These are phyloP conservation scores for Sodiomyces alkalinus DNA, from an alignment of 2,329 filamentous ascomycete species.

Conservation along the genomic window DNA sequence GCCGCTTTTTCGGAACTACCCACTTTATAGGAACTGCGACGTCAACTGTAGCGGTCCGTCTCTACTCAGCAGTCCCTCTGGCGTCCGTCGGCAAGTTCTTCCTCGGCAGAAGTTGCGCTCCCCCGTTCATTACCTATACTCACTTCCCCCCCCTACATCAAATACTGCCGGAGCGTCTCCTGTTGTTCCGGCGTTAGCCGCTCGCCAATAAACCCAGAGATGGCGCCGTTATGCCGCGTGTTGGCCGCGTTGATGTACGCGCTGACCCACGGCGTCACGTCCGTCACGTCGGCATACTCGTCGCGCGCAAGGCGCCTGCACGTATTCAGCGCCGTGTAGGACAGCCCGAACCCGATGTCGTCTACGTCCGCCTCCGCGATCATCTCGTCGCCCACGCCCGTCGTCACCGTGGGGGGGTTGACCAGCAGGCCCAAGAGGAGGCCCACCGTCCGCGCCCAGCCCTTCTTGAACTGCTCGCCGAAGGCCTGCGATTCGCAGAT, in stretches of 20 bases:
- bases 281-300: conserved; percentile 71
- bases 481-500: conserved; percentile 77
- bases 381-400: conserved; percentile 54
- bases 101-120: no score
- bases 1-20: no score
- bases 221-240: conserved; percentile 51
- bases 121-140: no score
- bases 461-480: conserved; percentile 66
- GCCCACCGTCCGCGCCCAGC: conserved; percentile 83
- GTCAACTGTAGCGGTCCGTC: no score
- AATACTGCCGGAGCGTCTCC: conserved; percentile 34
- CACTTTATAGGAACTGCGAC: no score
- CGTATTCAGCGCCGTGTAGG: conserved; percentile 86
- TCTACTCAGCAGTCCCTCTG: no score
- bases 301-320: conserved; percentile 63
- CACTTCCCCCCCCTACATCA: conserved; percentile 18
- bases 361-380: conserved; percentile 85
- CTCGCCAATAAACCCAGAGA: conserved; percentile 57
- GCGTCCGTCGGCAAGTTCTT: no score
- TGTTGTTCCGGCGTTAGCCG: conserved; percentile 50
- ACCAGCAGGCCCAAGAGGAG: conserved; percentile 78
- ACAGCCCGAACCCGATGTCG: conserved; percentile 86
- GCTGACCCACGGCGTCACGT: conserved; percentile 75
- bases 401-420: conserved; percentile 60
- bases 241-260: conserved; percentile 67